A percentile compares a stretch with the other conserved stretches of the same genome.
These are phyloP conservation scores for Sphagnum contortum DNA, from an alignment of 225 moss, liverwort and hornwort species.

Conservation along the genomic window DNA sequence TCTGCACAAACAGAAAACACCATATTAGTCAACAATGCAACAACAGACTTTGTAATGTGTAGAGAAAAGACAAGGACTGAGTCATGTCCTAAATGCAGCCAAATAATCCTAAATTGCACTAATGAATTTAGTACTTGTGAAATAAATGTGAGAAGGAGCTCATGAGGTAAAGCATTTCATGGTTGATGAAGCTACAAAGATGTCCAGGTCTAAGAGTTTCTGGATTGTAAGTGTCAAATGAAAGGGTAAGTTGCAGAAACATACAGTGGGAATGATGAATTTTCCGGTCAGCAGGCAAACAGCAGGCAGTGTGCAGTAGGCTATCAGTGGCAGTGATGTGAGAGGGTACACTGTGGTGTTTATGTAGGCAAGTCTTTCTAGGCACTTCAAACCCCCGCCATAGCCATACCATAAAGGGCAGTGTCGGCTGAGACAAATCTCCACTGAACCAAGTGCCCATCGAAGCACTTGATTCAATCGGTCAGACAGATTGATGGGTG, in stretches of 20 bases:
- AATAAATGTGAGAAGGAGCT: background rate
- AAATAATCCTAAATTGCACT: too few species aligned
- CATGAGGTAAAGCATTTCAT: background rate
- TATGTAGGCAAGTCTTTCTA: conserved; percentile 88
- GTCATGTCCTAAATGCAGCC: too few species aligned
- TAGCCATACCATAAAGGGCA: conserved; percentile 91
- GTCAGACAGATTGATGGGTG: conserved; percentile 96
- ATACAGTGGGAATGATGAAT: conserved; percentile 90
- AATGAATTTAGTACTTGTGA: background rate
- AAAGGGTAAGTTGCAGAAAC: background rate
- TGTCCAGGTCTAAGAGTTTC: background rate
- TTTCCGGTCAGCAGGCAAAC: conserved; percentile 88
- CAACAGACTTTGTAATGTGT: too few species aligned
- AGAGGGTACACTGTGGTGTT: conserved; percentile 84
- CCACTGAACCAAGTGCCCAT: conserved; percentile 93
- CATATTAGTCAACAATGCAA: background rate
- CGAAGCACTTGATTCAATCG: conserved; percentile 94
- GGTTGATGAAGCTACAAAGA: too few species aligned
- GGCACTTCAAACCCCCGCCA: conserved; percentile 63
- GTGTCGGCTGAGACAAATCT: conserved; percentile 87
- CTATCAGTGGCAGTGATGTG: conserved; percentile 80
- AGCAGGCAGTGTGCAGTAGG: conserved; percentile 89
- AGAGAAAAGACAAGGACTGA: too few species aligned
- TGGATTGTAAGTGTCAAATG: background rate
- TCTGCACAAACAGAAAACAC: conserved; percentile 34